Percentiles rank a stretch among this genome's conserved stretches.
Conservation (phyloP, 2,329 filamentous ascomycete genomes). For the Tympanopsis confertula region DNA sequence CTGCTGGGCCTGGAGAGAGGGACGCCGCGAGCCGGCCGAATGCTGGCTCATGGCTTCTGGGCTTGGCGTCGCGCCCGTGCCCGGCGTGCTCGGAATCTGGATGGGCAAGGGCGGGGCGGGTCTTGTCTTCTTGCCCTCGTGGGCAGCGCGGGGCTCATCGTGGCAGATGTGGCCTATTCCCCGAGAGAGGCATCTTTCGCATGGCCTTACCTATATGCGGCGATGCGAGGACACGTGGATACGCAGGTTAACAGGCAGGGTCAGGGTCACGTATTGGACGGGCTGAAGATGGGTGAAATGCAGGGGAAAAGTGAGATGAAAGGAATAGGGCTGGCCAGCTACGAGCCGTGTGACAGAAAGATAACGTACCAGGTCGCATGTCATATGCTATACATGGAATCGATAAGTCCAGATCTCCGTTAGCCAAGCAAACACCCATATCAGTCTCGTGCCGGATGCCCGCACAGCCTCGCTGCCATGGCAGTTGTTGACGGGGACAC, state of each 20-base stretch:
- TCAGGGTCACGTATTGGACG: constrained; percentile 11
- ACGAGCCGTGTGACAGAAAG: constrained; percentile 10
- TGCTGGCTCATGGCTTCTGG: too few relatives aligned
- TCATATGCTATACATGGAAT: constrained; percentile 64
- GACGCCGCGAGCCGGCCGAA: too few relatives aligned
- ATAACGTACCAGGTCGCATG: constrained; percentile 72
- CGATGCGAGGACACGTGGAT: constrained; percentile 16
- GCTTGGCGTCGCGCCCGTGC: too few relatives aligned
- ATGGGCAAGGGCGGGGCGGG: too few relatives aligned
- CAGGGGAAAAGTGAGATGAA: constrained; percentile 11
- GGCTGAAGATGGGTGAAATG: constrained; percentile 6
- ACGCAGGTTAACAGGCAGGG: constrained; percentile 20
- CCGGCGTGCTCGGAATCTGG: too few relatives aligned
- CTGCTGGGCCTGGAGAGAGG: too few relatives aligned
- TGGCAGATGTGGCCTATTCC: constrained; percentile 98
- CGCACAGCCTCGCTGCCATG: too few relatives aligned
- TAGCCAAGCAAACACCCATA: constrained; percentile 13
- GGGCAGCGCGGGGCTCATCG: constrained; percentile 91
- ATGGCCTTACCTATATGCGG: constrained; percentile 69
- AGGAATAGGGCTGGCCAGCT: constrained; percentile 7
- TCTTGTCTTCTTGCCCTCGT: too few relatives aligned
- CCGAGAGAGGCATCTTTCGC: constrained; percentile 92
- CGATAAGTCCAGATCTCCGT: constrained; percentile 30
- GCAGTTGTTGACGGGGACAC: too few relatives aligned
- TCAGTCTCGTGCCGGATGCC: constrained; percentile 8